Conservation (phyloP, 352 stramenopile genomes). For the Pythium plurisporium region DNA sequence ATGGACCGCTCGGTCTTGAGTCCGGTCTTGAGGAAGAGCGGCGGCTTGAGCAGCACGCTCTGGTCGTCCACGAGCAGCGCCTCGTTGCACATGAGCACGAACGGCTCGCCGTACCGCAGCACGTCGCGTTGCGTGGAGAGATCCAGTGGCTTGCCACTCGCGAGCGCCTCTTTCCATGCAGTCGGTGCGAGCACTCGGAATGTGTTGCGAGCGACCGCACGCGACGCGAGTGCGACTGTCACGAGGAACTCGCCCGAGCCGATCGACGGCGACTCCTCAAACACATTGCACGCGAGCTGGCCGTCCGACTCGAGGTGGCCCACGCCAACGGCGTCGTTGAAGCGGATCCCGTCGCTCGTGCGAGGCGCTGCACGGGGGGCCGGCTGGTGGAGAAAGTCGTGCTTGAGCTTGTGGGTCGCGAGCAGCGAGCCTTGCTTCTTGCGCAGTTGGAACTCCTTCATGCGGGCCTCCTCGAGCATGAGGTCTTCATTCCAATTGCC, state of each 20-base stretch:
- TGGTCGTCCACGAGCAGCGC: constrained; percentile 69
- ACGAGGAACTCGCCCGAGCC: constrained; percentile 75
- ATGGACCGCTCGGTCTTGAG: constrained; percentile 81
- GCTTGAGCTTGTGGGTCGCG: constrained; percentile 74
- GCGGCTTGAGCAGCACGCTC: constrained; percentile 62
- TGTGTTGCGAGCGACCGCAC: constrained; percentile 45
- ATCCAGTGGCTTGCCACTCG: constrained; percentile 20
- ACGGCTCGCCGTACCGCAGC: constrained; percentile 75
- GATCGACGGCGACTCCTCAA: constrained; percentile 78
- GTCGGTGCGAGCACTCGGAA: constrained; percentile 63
- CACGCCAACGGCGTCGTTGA: constrained; percentile 59
- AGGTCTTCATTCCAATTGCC: constrained; percentile 90
- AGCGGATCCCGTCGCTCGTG: constrained; percentile 31
- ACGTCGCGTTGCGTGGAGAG: constrained; percentile 15
- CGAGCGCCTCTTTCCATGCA: constrained; percentile 33
- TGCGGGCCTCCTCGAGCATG: constrained; percentile 81
- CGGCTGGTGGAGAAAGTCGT: constrained; percentile 66
- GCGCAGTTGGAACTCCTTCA: constrained; percentile 80
- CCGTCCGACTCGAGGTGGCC: constrained; percentile 47
- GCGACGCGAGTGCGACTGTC: constrained; percentile 30
- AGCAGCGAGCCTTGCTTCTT: constrained; percentile 79
- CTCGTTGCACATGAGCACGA: constrained; percentile 81
- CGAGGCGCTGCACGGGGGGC: constrained; percentile 45
- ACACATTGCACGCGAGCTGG: constrained; percentile 65
- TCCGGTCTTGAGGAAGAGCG: constrained; percentile 78